Base-by-base conservation (phyloP, 495 filamentous ascomycete species). In the Daldinia grandis region DNA sequence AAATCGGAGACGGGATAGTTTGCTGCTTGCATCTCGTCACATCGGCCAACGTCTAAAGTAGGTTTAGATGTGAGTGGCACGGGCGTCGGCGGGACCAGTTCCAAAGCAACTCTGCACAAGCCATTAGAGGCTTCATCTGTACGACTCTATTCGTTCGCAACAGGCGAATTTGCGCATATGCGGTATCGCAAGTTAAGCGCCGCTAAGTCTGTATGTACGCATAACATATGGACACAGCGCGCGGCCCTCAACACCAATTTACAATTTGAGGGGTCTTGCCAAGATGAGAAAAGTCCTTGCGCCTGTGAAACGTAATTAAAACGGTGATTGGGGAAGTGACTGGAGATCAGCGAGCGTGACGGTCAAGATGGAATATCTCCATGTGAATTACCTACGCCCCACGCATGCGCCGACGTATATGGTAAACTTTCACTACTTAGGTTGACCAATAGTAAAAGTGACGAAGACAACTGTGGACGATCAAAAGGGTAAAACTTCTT, bases 121-220 rank as follows among this genome's bases (percentile, higher is more conserved):
- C 61, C 57, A 69, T 55, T 35, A 59, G 14, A 60, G 19, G 53
- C 37, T 58, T 68, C 25, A 10, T 54, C 25, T 63, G 42, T 63
- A 62, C 59, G 44, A 49, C 27, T 67, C 49, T 72, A 55, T 49
- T 47, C 30, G 57, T 72, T 67, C 59, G 55, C 53, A 38, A 59
- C 59, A 64, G 40, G 58, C 54, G 63, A 65, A 58, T 55, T 63
- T 49, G 50, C 58, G 69, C 69, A 72, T 72, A 73, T 73, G 70
- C 69, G 64, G 64, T 59, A 64, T 67, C 30, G 64, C 35, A 64
- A 57, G 56, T 73, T 73, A 73, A 73, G 70, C 70, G 70, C 70
- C 70, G 70, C 70, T 64, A 65, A 58, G 57, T 58, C 42, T 64
- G 64, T 61, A 64, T 27, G 25, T 27, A 27, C 25, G 54, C 21